Conservation (phyloP, 1,284 basidiomycete species). For the Austropuccinia psidii region DNA sequence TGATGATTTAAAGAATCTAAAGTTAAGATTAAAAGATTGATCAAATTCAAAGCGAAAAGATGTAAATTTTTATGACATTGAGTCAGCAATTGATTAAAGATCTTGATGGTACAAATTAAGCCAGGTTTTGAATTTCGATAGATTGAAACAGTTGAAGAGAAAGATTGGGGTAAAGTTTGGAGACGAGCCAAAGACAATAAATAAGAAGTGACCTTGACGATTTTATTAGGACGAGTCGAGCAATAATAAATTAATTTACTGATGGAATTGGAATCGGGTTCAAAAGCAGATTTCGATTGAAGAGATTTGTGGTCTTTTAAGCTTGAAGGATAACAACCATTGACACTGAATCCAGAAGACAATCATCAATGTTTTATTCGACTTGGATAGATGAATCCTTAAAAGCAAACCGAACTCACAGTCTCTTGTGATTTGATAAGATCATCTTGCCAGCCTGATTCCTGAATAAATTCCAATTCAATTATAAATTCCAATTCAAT, state of each 20-base stretch:
- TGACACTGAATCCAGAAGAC: background rate
- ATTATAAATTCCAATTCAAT: no score
- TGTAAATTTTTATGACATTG: background rate
- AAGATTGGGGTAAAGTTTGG: constrained; percentile 1
- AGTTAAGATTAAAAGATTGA: background rate
- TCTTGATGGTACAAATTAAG: constrained; percentile 26
- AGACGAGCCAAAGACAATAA: constrained; percentile 21
- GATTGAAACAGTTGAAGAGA: background rate
- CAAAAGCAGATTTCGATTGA: background rate
- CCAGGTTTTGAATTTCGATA: constrained; percentile 30
- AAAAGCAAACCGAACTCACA: background rate
- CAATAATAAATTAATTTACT: constrained; percentile 32
- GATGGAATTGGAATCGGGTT: constrained; percentile 24
- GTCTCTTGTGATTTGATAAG: constrained; percentile 29
- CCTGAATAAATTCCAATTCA: no score
- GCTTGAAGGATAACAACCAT: constrained; percentile 8
- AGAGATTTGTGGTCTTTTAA: no score
- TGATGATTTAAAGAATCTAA: constrained; percentile 12
- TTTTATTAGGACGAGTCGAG: constrained; percentile 20
- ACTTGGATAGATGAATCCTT: background rate
- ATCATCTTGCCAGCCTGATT: no score
- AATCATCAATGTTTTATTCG: background rate
- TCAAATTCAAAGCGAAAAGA: background rate
- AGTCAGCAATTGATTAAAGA: background rate
- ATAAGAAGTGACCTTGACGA: constrained; percentile 15